Conservation (phyloP, 2,329 filamentous ascomycete species). For the Escovopsis sp. region DNA sequence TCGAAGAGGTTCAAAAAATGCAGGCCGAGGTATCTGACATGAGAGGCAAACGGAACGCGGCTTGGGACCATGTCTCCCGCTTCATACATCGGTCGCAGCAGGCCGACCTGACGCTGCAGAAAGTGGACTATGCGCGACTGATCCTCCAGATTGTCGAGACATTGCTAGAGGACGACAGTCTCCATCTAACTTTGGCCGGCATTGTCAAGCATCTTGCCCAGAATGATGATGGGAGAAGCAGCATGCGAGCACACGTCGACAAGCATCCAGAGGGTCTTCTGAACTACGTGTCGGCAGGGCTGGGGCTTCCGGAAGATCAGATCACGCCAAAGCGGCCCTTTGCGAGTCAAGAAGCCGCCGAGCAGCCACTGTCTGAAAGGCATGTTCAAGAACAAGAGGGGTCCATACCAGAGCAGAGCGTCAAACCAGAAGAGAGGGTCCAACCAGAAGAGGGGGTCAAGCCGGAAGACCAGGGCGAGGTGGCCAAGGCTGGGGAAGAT, state of each 20-base stretch:
- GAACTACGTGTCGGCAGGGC: not conserved
- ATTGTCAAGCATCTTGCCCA: not conserved
- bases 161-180: not conserved
- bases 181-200: not conserved
- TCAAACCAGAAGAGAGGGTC: not conserved
- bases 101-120: not conserved
- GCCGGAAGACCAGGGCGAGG: not conserved
- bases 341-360: too few relatives aligned
- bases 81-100: not conserved
- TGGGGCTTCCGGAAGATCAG: not conserved
- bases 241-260: not conserved
- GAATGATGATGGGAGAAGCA: not conserved
- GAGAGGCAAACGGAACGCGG: not conserved
- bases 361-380: too few relatives aligned
- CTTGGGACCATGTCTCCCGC: not conserved
- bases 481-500: not conserved
- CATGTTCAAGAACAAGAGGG: too few relatives aligned
- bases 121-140: not conserved
- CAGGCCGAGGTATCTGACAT: not conserved
- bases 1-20: not conserved
- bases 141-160: not conserved
- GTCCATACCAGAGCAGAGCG: too few relatives aligned
- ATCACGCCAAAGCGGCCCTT: too few relatives aligned
- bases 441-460: not conserved
- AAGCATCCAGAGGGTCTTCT: not conserved